Base-by-base conservation (phyloP, 2,329 filamentous ascomycete species). In the Calonectria fujianensis region DNA sequence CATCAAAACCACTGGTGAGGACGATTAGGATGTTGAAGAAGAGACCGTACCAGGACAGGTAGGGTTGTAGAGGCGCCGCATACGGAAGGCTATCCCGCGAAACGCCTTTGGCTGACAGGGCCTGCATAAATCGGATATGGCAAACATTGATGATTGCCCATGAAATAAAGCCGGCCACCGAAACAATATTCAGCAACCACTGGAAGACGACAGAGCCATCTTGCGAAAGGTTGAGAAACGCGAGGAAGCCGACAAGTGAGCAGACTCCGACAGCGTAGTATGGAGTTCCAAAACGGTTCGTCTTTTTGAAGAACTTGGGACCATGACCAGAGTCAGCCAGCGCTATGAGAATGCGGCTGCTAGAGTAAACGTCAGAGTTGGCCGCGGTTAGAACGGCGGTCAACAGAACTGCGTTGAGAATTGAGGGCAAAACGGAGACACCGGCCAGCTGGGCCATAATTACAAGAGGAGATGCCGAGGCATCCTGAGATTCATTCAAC, bases 321-420 rank as follows among this genome's bases (percentile, higher is more conserved):
- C 93, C 93, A 73, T 92, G 90, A 52, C 91, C 89, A 69, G 93
- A 91, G 51, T 91, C 86, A 39, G 93, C 92, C n/a, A 95, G 88
- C 10, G 91, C 91, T 75, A 94, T 88, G 32, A 95, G 87, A 51
- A 94, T 92, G 29, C 93, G 91, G 72, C 91, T 93, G 73, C 91
- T 92, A 50, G 93, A 94, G 85, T 94, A 95, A 73, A 96, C 90
- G 85, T 94, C 94, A 13, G 93, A 94, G 85, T 94, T 95, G 73
- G 94, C 94, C 4, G 94, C 94, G 0, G 94, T 95, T 78, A 95
- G 91, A 9, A 96, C 94, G 2, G 94, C 94, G 0, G 94, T 95
- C 32, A 96, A 87, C 14, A 96, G 90, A 10, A 95, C 92, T n/a
- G 92, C 94, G 83, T 96, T 96, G 87, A 96, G 92, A 82, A 96